Conservation (phyloP, 2,329 filamentous ascomycete genomes). For the Calonectria fujianensis region DNA sequence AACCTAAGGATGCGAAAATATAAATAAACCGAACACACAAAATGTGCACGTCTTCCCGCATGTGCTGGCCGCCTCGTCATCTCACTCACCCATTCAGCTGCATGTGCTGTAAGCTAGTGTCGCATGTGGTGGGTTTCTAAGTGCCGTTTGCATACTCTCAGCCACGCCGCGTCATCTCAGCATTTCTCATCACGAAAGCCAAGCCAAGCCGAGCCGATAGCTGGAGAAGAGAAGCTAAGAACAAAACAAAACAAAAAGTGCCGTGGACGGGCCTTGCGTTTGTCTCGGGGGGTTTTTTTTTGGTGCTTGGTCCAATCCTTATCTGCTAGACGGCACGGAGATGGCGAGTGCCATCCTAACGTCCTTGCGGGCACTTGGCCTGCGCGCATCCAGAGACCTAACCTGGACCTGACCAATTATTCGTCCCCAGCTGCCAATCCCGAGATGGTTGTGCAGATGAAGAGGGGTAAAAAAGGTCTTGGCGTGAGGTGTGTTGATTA, state of each 20-base stretch:
- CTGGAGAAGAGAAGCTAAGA: constrained; percentile 1
- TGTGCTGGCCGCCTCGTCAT: constrained; percentile 9
- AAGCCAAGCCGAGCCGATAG: constrained; percentile 18
- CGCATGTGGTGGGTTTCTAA: constrained; percentile 12
- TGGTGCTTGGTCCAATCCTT: too few relatives aligned
- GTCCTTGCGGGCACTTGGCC: neutral
- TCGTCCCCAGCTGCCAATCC: neutral
- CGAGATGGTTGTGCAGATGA: neutral
- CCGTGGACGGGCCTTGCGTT: neutral
- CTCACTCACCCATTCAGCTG: constrained; percentile 8
- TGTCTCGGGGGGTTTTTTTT: neutral
- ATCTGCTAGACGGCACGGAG: neutral
- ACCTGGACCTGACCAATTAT: constrained; percentile 10
- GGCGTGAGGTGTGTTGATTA: neutral
- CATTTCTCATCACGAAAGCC: neutral
- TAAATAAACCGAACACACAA: neutral
- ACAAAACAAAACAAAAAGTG: neutral
- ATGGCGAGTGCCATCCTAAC: neutral
- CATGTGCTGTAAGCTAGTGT: constrained; percentile 23
- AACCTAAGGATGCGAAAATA: neutral
- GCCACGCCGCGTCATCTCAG: constrained; percentile 36
- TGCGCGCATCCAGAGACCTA: neutral
- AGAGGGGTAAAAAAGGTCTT: neutral
- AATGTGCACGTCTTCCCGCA: neutral
- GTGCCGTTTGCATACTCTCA: constrained; percentile 29